Evolutionary conservation across 2,329 filamentous ascomycete species (phyloP).

Genomic region (Elsinoe arachidis): DNA sequence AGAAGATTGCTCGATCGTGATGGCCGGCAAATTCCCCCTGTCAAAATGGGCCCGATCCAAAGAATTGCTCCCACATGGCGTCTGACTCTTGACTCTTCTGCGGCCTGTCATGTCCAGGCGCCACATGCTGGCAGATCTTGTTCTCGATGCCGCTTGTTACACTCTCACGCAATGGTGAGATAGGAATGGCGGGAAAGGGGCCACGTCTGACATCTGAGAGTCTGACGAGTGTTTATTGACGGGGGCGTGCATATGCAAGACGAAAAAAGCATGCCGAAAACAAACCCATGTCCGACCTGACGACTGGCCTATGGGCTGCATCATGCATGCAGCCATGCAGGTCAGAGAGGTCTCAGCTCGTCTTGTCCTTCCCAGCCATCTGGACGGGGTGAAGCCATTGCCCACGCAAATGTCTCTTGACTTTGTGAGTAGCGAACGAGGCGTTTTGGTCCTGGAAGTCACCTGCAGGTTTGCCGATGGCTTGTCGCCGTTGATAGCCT

Average conservation of each 20-base stretch:
- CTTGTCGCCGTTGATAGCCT: no score
- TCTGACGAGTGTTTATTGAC: conserved; percentile 2
- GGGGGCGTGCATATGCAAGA: conserved; percentile 9
- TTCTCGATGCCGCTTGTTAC: conserved; percentile 7
- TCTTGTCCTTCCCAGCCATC: background rate
- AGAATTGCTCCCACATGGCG: background rate
- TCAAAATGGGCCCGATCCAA: background rate
- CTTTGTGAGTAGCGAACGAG: background rate
- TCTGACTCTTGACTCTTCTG: background rate
- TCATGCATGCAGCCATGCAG: background rate
- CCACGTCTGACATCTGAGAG: background rate
- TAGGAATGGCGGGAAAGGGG: background rate
- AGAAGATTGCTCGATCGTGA: background rate
- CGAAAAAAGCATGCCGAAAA: conserved; percentile 4
- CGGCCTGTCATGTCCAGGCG: background rate
- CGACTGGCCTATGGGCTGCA: background rate
- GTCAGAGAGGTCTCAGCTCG: background rate
- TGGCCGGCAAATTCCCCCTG: conserved; percentile 2
- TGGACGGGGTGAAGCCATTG: background rate
- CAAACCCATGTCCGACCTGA: background rate
- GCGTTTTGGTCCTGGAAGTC: background rate
- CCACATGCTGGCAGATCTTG: background rate
- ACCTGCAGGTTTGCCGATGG: no score
- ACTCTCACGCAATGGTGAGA: background rate
- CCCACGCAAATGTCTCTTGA: background rate